Conservation (phyloP, 2,329 filamentous ascomycete genomes). For the Colletotrichum agaves region DNA sequence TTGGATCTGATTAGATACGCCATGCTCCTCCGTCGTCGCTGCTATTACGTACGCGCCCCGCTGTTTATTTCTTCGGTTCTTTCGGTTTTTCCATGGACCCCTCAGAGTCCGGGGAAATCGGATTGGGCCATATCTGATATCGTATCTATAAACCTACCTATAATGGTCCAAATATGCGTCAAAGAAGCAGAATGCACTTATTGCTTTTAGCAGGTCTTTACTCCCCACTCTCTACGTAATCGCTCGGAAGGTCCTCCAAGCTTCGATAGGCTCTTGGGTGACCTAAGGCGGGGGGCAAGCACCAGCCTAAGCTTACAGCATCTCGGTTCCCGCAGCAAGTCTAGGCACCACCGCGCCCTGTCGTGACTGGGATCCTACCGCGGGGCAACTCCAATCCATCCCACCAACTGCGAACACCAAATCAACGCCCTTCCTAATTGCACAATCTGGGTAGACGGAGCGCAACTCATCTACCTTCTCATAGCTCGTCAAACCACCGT, state of each 20-base stretch:
- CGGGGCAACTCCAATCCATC: conserved; percentile 13
- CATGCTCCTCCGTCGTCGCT: conserved; percentile 9
- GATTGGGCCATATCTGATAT: no score
- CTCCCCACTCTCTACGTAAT: conserved; percentile 25
- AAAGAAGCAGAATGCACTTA: no score
- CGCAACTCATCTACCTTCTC: no score
- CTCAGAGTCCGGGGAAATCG: no score
- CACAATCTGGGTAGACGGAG: background rate
- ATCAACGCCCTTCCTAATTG: background rate
- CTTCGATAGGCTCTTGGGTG: no score
- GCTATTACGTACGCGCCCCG: conserved; percentile 17
- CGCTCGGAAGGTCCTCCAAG: background rate
- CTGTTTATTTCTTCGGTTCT: background rate
- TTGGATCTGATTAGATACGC: conserved; percentile 35
- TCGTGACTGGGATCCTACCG: conserved; percentile 1
- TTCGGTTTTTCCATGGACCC: background rate
- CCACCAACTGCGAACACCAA: conserved; percentile 1
- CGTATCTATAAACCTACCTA: no score
- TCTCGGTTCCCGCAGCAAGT: conserved; percentile 7
- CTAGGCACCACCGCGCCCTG: background rate
- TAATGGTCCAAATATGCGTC: no score
- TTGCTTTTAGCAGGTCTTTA: background rate
- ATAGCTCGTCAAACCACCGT: no score
- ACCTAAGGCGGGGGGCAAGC: background rate
- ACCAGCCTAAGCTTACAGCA: conserved; percentile 10